Evolutionary conservation across 768 basidiomycete species (phyloP).

Genomic region (Mycena kentingensis): DNA sequence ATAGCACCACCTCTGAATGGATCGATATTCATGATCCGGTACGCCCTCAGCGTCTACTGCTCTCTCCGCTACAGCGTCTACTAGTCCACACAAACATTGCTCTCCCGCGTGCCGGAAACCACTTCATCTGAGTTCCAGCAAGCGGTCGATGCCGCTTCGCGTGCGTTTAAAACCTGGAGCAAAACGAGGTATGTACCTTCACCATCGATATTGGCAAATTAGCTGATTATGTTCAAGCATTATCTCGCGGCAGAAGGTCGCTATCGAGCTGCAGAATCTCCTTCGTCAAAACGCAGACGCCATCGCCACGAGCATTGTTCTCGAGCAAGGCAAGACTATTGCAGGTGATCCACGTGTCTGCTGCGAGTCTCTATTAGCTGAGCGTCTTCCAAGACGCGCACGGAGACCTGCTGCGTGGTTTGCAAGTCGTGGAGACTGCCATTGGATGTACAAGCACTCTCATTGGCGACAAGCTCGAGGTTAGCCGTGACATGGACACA

Average conservation of each 20-base stretch:
- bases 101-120: slow-evolving; percentile 90
- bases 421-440: slow-evolving; percentile 87
- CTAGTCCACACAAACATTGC: slow-evolving; percentile 87
- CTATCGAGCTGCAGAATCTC: slow-evolving; percentile 77
- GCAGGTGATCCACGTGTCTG: slow-evolving; percentile 60
- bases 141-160: slow-evolving; percentile 84
- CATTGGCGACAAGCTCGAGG: slow-evolving; percentile 90
- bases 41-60: slow-evolving; percentile 28
- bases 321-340: slow-evolving; percentile 96
- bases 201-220: neutral
- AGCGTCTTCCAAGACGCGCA: slow-evolving; percentile 69
- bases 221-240: neutral
- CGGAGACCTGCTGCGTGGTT: slow-evolving; percentile 89
- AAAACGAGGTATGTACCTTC: slow-evolving; percentile 50
- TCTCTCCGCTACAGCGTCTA: slow-evolving; percentile 6
- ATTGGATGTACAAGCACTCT: slow-evolving; percentile 80
- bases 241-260: neutral
- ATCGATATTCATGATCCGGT: slow-evolving; percentile 91
- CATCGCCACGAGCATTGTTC: slow-evolving; percentile 84
- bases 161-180: slow-evolving; percentile 90
- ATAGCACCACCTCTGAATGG: slow-evolving; percentile 78
- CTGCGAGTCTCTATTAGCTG: neutral
- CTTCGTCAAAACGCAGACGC: slow-evolving; percentile 85
- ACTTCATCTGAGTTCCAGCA: slow-evolving; percentile 79
- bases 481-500: slow-evolving; percentile 97